Base-by-base conservation (phyloP, 139 green algal genomes). In the Chlorella sp. region DNA sequence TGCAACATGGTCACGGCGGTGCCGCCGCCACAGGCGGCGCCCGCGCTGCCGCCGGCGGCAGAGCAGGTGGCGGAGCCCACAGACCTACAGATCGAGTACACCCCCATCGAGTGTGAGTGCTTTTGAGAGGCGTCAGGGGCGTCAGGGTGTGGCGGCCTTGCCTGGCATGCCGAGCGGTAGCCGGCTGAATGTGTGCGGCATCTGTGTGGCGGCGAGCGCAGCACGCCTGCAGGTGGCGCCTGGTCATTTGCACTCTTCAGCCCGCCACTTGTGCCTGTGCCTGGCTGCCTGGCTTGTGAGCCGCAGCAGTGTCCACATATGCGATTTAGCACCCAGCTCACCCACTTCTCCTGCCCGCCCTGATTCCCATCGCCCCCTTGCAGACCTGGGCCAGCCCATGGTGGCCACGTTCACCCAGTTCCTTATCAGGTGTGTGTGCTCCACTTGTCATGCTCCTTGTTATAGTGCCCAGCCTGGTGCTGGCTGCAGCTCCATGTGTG, bases 321-420 rank as follows among this genome's bases (percentile, higher is more conserved):
- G n/a, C n/a, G n/a, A n/a, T n/a, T n/a, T n/a, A n/a, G n/a, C n/a
- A n/a, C n/a, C n/a, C n/a, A n/a, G 46, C 11, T 11, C 8, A 19
- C 46, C 46, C 46, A 54, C 46, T 11, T 28, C n/a, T 73, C 36
- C 68, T 13, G 38, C 34, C 14, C 68, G n/a, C n/a, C n/a, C n/a
- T n/a, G n/a, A n/a, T n/a, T n/a, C 36, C 68, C 38, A 8, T 32
- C 13, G 24, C 22, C 16, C 11, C 6, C 26, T 16, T 51, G 69
- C 40, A 76, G 79, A 85, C 44, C 22, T 73, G 3, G 67, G 70
- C 24, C 73, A 88, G 70, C 84, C 46, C 26, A 56, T 90, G 20
- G 88, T 86, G 24, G 82, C 67, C 46, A 91, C 78, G 1, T 91
- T 92, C 76, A 94, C 89, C 1, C 90, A 95, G 84, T 94, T 95